These are phyloP conservation scores for Boletus tylopilopsis DNA, from an alignment of 768 basidiomycete species.

Conservation along the genomic window DNA sequence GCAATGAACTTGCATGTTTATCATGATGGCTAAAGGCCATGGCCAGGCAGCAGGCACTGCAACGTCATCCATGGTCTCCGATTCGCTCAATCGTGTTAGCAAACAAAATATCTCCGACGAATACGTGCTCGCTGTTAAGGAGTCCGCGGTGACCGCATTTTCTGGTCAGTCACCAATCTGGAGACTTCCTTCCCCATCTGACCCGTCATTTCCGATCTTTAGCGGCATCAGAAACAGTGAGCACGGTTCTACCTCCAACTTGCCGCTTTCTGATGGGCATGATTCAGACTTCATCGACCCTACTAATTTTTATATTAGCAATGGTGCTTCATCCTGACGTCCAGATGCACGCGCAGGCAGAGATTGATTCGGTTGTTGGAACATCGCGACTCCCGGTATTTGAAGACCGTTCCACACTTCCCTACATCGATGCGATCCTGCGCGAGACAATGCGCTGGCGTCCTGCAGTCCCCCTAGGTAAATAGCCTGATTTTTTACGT, in stretches of 20 bases:
- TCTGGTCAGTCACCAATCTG: conserved; percentile 21
- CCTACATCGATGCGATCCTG: conserved; percentile 26
- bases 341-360: conserved; percentile 37
- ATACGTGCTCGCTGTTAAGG: conserved; percentile 23
- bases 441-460: conserved; percentile 36
- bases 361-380: conserved; percentile 33
- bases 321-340: conserved; percentile 37
- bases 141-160: conserved; percentile 29
- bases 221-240: conserved; percentile 31
- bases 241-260: not conserved
- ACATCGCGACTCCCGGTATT: conserved; percentile 29
- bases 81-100: conserved; percentile 4
- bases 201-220: not conserved
- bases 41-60: conserved; percentile 20
- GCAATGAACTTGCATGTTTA: not conserved
- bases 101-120: conserved; percentile 1
- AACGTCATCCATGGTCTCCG: conserved; percentile 18
- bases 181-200: not conserved
- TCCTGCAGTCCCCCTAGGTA: conserved; percentile 34
- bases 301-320: conserved; percentile 31
- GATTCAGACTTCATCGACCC: conserved; percentile 29
- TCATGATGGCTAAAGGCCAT: not conserved
- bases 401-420: conserved; percentile 26
- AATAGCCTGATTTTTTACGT: not conserved
- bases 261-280: not conserved